Evolutionary conservation across 139 green algal species (phyloP).

Genomic region (Marvania coccoides): DNA sequence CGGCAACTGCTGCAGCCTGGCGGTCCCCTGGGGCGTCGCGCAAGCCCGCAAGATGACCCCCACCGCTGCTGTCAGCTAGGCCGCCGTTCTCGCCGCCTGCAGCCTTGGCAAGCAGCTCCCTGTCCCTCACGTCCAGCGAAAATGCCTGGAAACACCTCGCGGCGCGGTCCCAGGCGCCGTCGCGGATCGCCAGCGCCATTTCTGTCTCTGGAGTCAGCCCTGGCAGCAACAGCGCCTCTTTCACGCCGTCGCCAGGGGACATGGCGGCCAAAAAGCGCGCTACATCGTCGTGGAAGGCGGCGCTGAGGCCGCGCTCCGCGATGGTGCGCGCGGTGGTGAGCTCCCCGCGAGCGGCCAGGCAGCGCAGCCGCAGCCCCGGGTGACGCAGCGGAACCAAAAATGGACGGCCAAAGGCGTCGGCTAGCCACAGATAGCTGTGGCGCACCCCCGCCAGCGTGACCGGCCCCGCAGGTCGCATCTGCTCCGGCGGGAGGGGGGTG

Average conservation of each 20-base stretch:
- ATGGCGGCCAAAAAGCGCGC: conserved; percentile 43
- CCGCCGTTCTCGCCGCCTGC: no score
- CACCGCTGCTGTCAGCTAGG: neutral
- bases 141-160: conserved; percentile 26
- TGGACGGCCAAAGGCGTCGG: conserved; percentile 30
- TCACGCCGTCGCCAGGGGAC: conserved; percentile 10
- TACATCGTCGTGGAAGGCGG: conserved; percentile 40
- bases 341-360: conserved; percentile 33
- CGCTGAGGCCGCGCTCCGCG: conserved; percentile 22
- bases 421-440: conserved; percentile 31
- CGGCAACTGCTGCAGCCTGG: neutral
- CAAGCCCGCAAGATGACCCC: neutral
- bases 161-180: conserved; percentile 20
- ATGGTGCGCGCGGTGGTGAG: conserved; percentile 18
- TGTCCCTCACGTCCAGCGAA: conserved; percentile 23
- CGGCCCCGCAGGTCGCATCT: conserved; percentile 21
- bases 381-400: conserved; percentile 41
- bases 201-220: conserved; percentile 33
- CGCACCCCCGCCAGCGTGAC: conserved; percentile 17
- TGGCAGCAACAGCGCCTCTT: conserved; percentile 25
- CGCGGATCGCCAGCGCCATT: conserved; percentile 27
- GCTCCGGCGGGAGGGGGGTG: conserved; percentile 12
- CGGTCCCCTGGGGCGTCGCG: no score
- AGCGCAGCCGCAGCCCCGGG: conserved; percentile 33
- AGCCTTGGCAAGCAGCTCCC: neutral